Base-by-base conservation (phyloP, 164 flowering plant species). In the Dillenia turbinata region DNA sequence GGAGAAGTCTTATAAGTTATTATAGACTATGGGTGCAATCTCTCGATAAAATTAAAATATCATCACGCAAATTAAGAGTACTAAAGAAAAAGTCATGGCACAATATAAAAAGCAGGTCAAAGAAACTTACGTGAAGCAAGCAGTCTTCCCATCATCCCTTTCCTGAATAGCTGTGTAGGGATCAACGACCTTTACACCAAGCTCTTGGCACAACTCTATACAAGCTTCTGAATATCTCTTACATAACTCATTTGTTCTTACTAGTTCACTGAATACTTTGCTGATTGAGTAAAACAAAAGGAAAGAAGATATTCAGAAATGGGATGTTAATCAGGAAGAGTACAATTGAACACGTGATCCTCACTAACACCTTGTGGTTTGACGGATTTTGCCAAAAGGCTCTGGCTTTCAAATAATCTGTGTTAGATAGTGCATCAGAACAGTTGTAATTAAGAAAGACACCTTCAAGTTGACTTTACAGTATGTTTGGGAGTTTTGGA, bases 201-300 rank as follows among this genome's bases (percentile, higher is more conserved):
- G 65, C 75, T 94, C 96, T 61, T 59, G 50, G 75, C 96, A 86
- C 68, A 91, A 56, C 50, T 82, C 77, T 73, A 85, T 66, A 69
- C 92, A 88, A 56, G 97, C 97, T 54, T 91, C 96, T 47, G 99
- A 85, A 73, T 94, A 91, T 52, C 15, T 66, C 67, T 70, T 64
- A 70, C 93, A 89, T 8, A 72, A 61, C 63, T 88, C 93, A 75
- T 94, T 94, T 71, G 97, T 82, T 47, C 99, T 81, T 33, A 73
- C 83, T 50, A 88, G 66, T 50, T 78, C 75, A 48, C 89, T 81
- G 13, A 89, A 76, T 10, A 54, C 1, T 58, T 24, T 47, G 70
- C 97, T 92, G 85, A 7, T 66, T 64, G 13, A 52, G 1, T 33
- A 40, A 3, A 44, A 12, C 14, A 65, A 7, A 16, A 57, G 22